Conservation (phyloP, 305 asterid genomes). For the Caryopteris hybrid region DNA sequence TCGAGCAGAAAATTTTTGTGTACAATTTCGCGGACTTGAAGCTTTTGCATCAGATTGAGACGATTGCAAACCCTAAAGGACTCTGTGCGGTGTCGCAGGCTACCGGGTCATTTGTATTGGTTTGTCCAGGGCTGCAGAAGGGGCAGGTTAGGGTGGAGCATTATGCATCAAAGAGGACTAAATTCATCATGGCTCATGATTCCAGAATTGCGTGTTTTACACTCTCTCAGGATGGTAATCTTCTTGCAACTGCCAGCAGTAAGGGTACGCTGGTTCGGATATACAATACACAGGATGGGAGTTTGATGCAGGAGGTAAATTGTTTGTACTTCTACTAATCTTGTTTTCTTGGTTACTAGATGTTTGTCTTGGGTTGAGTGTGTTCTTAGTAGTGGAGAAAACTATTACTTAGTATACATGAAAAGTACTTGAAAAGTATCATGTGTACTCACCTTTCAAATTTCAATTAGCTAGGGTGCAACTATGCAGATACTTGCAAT, state of each 20-base stretch:
- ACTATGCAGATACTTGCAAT: neutral
- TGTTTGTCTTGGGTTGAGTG: neutral
- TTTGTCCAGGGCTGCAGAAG: constrained; percentile 86
- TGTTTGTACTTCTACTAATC: neutral
- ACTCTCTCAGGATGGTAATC: constrained; percentile 73
- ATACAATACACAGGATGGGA: constrained; percentile 70
- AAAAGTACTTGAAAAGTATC: neutral
- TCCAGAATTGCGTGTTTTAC: constrained; percentile 81
- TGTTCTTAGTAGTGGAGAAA: neutral
- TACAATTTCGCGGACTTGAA: constrained; percentile 84
- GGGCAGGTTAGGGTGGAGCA: constrained; percentile 95
- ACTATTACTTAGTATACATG: too few species aligned
- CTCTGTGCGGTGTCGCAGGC: constrained; percentile 75
- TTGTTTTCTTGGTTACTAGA: neutral
- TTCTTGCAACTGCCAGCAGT: constrained; percentile 85
- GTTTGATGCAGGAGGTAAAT: constrained; percentile 79
- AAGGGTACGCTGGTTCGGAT: constrained; percentile 85
- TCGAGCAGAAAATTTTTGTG: constrained; percentile 81
- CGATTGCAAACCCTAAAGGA: constrained; percentile 82
- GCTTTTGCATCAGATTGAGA: constrained; percentile 83
- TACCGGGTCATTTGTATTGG: constrained; percentile 65
- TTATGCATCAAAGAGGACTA: constrained; percentile 68
- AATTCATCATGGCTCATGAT: constrained; percentile 83
- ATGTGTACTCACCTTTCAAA: neutral
- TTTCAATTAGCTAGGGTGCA: neutral